phyloP scores from a whole-genome alignment of 768 basidiomycete species.

The Botryobasidium botryosum region DNA sequence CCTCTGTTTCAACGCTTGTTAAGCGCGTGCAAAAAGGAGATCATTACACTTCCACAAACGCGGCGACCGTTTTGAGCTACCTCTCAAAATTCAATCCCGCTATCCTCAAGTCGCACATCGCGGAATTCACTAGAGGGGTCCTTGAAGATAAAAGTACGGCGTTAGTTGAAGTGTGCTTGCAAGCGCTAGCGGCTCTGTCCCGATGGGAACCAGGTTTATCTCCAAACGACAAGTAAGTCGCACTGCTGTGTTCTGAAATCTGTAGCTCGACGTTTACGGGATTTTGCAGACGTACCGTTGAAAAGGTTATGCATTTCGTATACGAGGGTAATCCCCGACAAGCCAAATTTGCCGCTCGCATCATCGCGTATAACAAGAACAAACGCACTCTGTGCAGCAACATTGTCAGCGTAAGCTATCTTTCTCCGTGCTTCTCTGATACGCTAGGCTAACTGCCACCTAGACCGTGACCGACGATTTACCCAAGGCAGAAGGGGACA shows the following conservation, averaged over 20 bases:
- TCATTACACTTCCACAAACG: slow-evolving; percentile 6
- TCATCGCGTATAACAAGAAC: slow-evolving; percentile 43
- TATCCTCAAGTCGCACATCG: slow-evolving; percentile 55
- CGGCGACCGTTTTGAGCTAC: slow-evolving; percentile 19
- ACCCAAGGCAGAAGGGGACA: slow-evolving; percentile 28
- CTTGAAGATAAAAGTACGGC: slow-evolving; percentile 35
- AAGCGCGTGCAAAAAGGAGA: slow-evolving; percentile 39
- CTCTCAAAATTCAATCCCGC: slow-evolving; percentile 62
- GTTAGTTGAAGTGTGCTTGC: slow-evolving; percentile 50
- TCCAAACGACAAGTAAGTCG: slow-evolving; percentile 48
- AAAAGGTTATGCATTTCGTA: slow-evolving; percentile 43
- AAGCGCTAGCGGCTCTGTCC: slow-evolving; percentile 55
- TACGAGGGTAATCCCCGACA: slow-evolving; percentile 42
- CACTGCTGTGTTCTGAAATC: background rate
- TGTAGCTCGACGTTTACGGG: background rate
- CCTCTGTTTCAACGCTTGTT: slow-evolving; percentile 67
- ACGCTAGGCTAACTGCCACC: no score
- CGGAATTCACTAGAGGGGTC: slow-evolving; percentile 58
- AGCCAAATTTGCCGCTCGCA: slow-evolving; percentile 75
- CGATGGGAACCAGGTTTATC: slow-evolving; percentile 39
- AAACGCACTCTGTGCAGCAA: slow-evolving; percentile 32
- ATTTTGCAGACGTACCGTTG: slow-evolving; percentile 39
- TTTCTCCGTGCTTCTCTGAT: background rate
- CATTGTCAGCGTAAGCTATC: slow-evolving; percentile 43
- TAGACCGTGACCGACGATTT: slow-evolving; percentile 47